These are phyloP conservation scores for Cyclocybe aegerita DNA, from an alignment of 768 basidiomycete species.

Conservation along the genomic window DNA sequence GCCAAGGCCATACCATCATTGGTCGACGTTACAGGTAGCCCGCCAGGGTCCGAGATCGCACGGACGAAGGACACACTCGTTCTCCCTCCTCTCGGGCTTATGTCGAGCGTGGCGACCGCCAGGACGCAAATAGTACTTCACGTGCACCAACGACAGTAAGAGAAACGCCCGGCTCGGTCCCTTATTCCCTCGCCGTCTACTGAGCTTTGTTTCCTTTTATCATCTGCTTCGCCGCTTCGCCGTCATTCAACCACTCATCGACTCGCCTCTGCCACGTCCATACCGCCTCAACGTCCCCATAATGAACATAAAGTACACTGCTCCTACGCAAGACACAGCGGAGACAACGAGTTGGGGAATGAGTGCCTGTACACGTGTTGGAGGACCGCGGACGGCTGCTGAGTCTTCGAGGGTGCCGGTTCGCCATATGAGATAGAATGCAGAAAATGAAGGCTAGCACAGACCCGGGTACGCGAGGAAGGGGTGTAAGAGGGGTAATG, in stretches of 20 bases:
- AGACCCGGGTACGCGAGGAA: slow-evolving; percentile 35
- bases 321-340: slow-evolving; percentile 45
- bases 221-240: neutral
- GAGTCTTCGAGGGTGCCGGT: slow-evolving; percentile 40
- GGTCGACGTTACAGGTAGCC: too few species aligned
- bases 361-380: slow-evolving; percentile 27
- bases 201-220: too few species aligned
- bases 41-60: too few species aligned
- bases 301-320: slow-evolving; percentile 29
- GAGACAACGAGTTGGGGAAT: slow-evolving; percentile 48
- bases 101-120: too few species aligned
- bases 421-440: slow-evolving; percentile 67
- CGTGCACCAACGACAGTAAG: too few species aligned
- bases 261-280: slow-evolving; percentile 21
- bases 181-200: too few species aligned
- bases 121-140: too few species aligned
- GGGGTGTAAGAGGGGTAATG: neutral
- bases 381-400: slow-evolving; percentile 15
- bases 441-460: slow-evolving; percentile 55
- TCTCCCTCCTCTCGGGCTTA: too few species aligned
- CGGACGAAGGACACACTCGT: too few species aligned
- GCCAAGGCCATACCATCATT: too few species aligned
- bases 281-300: slow-evolving; percentile 19
- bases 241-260: slow-evolving; percentile 9
- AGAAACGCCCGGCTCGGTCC: too few species aligned